Evolutionary conservation across 163 green algal species (phyloP), one percentile per base, ranked within the genome.

Genomic region (Chlorella variabilis): DNA sequence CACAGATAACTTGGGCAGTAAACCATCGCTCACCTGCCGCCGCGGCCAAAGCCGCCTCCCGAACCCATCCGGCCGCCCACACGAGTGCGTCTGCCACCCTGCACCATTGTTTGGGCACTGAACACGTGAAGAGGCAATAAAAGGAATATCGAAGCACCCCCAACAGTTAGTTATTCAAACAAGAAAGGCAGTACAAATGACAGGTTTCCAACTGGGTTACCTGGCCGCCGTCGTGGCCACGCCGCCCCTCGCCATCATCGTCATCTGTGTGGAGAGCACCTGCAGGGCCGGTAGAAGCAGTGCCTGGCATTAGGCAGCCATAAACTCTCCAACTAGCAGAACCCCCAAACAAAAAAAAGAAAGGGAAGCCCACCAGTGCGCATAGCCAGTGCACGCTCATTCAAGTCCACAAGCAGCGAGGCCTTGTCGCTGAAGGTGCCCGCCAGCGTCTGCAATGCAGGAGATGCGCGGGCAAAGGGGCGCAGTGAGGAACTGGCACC

Each of bases 321-420:
- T n/a, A n/a, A n/a, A n/a, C n/a, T n/a, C n/a, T n/a, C n/a, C n/a
- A n/a, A n/a, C n/a, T n/a, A n/a, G n/a, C n/a, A n/a, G n/a, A n/a
- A n/a, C n/a, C n/a, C n/a, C n/a, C n/a, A n/a, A n/a, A n/a, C n/a
- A n/a, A n/a, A n/a, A n/a, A n/a, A n/a, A n/a, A n/a, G n/a, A n/a
- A 93, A 91, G 15, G 89, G 89, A 56, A 96, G 75, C 39, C 88
- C 89, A 51, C 95, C 95, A 29, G 93, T 97, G 77, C 92, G 88
- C 80, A 96, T 85, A 23, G 88, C 85, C 61, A 98, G 84, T 3
- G 95, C 96, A 38, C 94, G 90, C 91, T 99, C 97, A 84, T 99
- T 99, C 27, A 97, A 89, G 79, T 99, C 97, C 17, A 99, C 92
- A 36, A 99, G 78, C 29, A 88, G 66, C 31, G 77, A 82, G 0